Percentiles rank a stretch among this genome's conserved stretches.
These are phyloP conservation scores for Paracamarosporium sp. DNA, from an alignment of 2,329 filamentous ascomycete species.

Conservation along the genomic window DNA sequence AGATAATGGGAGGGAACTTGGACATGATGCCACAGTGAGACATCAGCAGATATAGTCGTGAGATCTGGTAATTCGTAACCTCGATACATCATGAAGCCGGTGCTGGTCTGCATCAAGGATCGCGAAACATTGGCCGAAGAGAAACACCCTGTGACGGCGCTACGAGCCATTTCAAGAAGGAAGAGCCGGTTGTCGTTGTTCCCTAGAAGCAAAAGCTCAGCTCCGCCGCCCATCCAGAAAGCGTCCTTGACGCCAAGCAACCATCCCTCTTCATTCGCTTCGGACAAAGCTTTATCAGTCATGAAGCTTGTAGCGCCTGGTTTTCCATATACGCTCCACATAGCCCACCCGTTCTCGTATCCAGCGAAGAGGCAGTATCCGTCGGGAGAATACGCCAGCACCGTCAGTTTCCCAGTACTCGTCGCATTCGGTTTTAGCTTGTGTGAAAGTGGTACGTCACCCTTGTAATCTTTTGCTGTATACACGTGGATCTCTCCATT, in stretches of 20 bases:
- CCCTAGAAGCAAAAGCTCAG: slow-evolving; percentile 79
- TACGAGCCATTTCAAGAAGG: slow-evolving; percentile 90
- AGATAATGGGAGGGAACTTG: slow-evolving; percentile 86
- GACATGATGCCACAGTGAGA: slow-evolving; percentile 92
- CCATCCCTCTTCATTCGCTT: slow-evolving; percentile 80
- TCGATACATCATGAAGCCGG: slow-evolving; percentile 88
- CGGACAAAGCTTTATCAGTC: slow-evolving; percentile 68
- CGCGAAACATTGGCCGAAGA: slow-evolving; percentile 89
- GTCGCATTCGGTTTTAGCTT: slow-evolving; percentile 75
- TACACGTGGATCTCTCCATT: slow-evolving; percentile 88
- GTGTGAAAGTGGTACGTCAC: slow-evolving; percentile 90
- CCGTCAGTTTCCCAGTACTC: slow-evolving; percentile 73
- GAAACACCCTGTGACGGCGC: slow-evolving; percentile 90
- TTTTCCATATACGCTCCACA: slow-evolving; percentile 97
- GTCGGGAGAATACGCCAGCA: slow-evolving; percentile 87
- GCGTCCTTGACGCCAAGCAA: slow-evolving; percentile 78
- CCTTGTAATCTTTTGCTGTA: slow-evolving; percentile 88
- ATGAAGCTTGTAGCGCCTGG: slow-evolving; percentile 83
- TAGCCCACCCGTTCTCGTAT: slow-evolving; percentile 91
- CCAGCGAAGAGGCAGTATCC: slow-evolving; percentile 96
- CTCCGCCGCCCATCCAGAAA: slow-evolving; percentile 86
- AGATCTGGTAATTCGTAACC: slow-evolving; percentile 91
- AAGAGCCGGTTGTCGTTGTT: slow-evolving; percentile 79
- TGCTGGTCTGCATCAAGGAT: slow-evolving; percentile 86
- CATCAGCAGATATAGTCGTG: slow-evolving; percentile 88